Conservation (phyloP, 73 alveolate genomes). For the Halteria grandinella region DNA sequence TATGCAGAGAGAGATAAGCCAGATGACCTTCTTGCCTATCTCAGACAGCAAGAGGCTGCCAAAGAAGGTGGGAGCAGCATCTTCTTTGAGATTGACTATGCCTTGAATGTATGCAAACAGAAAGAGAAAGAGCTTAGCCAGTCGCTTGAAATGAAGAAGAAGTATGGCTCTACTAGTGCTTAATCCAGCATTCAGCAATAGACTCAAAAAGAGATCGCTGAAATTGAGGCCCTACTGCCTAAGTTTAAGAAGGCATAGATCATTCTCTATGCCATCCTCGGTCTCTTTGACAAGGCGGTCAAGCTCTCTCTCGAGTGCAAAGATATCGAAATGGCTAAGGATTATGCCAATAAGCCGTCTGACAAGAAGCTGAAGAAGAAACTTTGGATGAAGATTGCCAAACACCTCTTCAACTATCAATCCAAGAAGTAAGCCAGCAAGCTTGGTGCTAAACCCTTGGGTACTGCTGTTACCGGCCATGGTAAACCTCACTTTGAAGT, state of each 20-base stretch:
- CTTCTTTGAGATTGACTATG: slow-evolving; percentile 94
- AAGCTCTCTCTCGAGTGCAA: slow-evolving; percentile 87
- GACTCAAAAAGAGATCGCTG: no score
- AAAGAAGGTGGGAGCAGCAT: slow-evolving; percentile 59
- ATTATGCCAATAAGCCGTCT: slow-evolving; percentile 88
- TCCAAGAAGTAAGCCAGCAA: slow-evolving; percentile 4
- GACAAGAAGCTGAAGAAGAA: slow-evolving; percentile 90
- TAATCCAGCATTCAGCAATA: no score
- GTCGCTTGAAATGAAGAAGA: no score
- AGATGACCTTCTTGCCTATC: slow-evolving; percentile 77
- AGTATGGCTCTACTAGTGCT: no score
- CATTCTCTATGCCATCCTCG: slow-evolving; percentile 89
- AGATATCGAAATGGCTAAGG: slow-evolving; percentile 91
- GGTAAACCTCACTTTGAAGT: slow-evolving; percentile 37
- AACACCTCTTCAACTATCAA: slow-evolving; percentile 60
- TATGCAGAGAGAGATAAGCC: slow-evolving; percentile 76
- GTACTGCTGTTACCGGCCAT: no score
- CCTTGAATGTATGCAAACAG: slow-evolving; percentile 90
- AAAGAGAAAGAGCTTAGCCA: slow-evolving; percentile 67
- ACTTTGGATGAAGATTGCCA: slow-evolving; percentile 96
- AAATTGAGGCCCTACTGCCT: no score
- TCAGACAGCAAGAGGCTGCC: slow-evolving; percentile 75
- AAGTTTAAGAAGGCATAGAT: slow-evolving; percentile 85
- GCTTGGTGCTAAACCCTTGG: slow-evolving; percentile 17
- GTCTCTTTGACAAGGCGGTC: slow-evolving; percentile 95